A percentile compares a stretch with the other conserved stretches of the same genome.
Evolutionary conservation across 495 filamentous ascomycete genomes (phyloP).

Genomic region (Halenospora varia): DNA sequence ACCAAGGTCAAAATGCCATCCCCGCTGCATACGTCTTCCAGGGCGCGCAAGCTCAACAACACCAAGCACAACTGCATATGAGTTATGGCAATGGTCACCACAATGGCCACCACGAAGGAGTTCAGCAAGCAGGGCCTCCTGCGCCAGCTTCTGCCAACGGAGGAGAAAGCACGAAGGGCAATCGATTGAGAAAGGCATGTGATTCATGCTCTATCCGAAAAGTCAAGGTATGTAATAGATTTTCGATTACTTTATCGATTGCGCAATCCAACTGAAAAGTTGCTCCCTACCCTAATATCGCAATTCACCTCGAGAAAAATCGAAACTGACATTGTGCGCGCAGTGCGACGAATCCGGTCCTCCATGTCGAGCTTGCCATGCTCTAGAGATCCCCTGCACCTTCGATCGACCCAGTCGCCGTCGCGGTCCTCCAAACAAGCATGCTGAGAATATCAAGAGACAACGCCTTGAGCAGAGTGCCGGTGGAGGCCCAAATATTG

Average conservation of each 20-base stretch:
- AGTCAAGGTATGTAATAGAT: conserved; percentile 64
- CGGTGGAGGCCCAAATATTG: background rate
- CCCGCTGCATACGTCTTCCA: background rate
- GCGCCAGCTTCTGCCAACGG: conserved; percentile 5
- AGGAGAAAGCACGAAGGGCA: conserved; percentile 27
- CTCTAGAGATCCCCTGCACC: conserved; percentile 79
- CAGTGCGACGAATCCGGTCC: conserved; percentile 79
- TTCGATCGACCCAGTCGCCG: conserved; percentile 74
- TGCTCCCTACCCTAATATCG: no score
- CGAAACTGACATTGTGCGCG: conserved; percentile 6
- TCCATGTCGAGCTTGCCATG: conserved; percentile 75
- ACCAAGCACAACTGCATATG: conserved; percentile 5
- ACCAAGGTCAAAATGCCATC: conserved; percentile 8
- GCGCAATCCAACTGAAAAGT: background rate
- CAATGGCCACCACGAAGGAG: background rate
- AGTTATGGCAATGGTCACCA: conserved; percentile 11
- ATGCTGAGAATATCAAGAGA: conserved; percentile 77
- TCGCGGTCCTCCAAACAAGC: conserved; percentile 79
- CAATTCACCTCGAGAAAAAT: no score
- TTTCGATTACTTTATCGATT: background rate
- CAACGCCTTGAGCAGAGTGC: conserved; percentile 44
- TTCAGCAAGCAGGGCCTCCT: background rate
- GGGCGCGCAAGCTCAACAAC: background rate
- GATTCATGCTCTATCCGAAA: conserved; percentile 83
- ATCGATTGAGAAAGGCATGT: conserved; percentile 72